A percentile compares a stretch with the other conserved stretches of the same genome.
Evolutionary conservation across 2,329 filamentous ascomycete species (phyloP).

Genomic region (Colletotrichum noveboracense): DNA sequence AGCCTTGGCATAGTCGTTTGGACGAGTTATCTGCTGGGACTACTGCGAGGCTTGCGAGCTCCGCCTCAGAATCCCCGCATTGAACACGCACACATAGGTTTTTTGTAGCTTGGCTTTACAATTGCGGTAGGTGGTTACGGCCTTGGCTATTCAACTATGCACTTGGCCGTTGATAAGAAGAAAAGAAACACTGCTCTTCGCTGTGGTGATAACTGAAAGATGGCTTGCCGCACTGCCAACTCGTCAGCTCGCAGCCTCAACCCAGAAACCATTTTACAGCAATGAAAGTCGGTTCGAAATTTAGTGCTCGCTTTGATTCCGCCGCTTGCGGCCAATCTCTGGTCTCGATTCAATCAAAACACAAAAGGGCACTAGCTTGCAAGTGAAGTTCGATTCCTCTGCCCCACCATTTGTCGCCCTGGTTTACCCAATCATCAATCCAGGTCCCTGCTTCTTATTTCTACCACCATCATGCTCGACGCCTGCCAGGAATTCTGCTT

Average conservation of each 20-base stretch:
- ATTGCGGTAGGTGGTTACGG: not conserved
- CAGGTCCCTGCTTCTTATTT: not conserved
- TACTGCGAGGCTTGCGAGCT: not conserved
- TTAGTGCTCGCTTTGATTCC: not conserved
- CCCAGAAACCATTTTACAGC: not conserved
- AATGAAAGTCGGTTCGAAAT: not conserved
- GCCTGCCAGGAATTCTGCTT: not conserved
- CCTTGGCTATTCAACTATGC: not conserved
- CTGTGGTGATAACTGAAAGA: not conserved
- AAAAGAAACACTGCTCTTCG: not conserved
- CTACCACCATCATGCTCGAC: not conserved
- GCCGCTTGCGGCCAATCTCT: not conserved
- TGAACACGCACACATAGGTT: not conserved
- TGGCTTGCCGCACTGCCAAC: not conserved
- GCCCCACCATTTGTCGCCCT: not conserved
- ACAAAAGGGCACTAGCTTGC: not conserved
- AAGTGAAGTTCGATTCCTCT: not conserved
- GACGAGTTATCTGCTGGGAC: not conserved
- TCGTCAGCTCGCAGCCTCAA: not conserved
- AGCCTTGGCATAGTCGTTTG: not conserved
- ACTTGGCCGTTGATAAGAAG: not conserved
- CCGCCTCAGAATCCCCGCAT: not conserved
- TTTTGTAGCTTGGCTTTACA: not conserved
- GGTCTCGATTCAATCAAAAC: not conserved
- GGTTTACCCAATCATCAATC: not conserved